Percentiles rank a stretch among this genome's conserved stretches.
Evolutionary conservation across 2,329 filamentous ascomycete genomes (phyloP).

Genomic region (Neophaeococcomyces mojaviensis): DNA sequence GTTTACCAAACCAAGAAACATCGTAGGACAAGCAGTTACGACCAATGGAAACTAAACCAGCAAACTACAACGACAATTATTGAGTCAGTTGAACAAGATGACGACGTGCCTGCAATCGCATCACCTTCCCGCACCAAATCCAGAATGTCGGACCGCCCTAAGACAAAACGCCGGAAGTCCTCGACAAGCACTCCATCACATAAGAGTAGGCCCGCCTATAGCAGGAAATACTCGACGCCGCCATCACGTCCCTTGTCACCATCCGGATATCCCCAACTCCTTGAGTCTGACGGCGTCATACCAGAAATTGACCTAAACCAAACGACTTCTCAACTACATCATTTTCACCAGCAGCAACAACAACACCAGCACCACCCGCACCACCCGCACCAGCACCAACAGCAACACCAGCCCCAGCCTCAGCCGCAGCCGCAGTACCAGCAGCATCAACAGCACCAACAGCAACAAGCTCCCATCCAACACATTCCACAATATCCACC

Average conservation of each 20-base stretch:
- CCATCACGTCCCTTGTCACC: conserved; percentile 5
- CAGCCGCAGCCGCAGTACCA: not conserved
- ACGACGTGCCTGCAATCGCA: not conserved
- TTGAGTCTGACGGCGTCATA: conserved; percentile 6
- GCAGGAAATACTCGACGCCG: conserved; percentile 7
- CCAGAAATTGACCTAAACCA: conserved; percentile 6
- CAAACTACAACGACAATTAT: not conserved
- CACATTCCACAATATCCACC: too few relatives aligned
- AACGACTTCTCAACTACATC: not conserved
- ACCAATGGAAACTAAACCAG: too few relatives aligned
- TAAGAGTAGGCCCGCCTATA: conserved; percentile 2
- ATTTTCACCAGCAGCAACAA: not conserved
- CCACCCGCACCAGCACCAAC: not conserved
- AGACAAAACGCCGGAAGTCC: conserved; percentile 1
- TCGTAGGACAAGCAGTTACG: too few relatives aligned
- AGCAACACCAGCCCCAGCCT: too few relatives aligned
- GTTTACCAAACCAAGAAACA: too few relatives aligned
- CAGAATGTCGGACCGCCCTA: not conserved
- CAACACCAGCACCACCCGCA: not conserved
- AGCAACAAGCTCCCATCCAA: too few relatives aligned
- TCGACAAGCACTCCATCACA: not conserved
- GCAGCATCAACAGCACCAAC: not conserved
- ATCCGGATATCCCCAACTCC: conserved; percentile 1
- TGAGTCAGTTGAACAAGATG: not conserved
- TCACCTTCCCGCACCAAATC: not conserved